Evolutionary conservation across 441 rosid species (phyloP), one percentile per base, ranked within the genome.

Genomic region (Pelargonium myrrhifolium): DNA sequence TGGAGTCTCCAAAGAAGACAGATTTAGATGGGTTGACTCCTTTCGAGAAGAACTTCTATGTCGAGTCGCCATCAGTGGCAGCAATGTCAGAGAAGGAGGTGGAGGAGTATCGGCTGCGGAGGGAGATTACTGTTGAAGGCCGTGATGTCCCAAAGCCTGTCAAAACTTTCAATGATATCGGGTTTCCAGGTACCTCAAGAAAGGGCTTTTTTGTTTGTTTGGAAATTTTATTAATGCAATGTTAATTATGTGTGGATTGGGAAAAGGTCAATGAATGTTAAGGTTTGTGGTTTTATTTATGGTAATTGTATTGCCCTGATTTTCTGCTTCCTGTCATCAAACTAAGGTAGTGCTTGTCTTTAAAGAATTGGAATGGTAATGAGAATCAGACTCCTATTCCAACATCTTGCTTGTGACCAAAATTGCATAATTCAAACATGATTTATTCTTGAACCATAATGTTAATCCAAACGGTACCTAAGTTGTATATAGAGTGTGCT

Each of bases 41-140:
- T 53, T 92, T 94, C 62, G 92, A 94, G 81, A 94, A 89, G 88
- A 88, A 82, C 70, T 89, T 94, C 77, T 94, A 94, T 62, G 64
- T 80, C 28, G 97, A 94, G 77, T 80, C 88, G 45, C 85, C 90
- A 11, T 65, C 84, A 4, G 79, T 94, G 40, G 77, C 77, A 61
- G 85, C 87, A 9, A 85, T 92, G 97, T 79, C 97, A 0, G 94
- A 87, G 67, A 82, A 85, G 8, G 97, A 92, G 71, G 93, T 68
- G 62, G 72, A 53, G 31, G 62, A 73, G 75, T 94, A 85, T 62
- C 89, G 98, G 39, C 75, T 78, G 0, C 81, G 77, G 74, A 79
- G 85, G 49, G 98, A 92, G 37, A 90, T 92, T 37, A 84, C 87
- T 1, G 90, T 92, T 9, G 90, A 89, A 84, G 99, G 99, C 10